Conservation (phyloP, 2,329 filamentous ascomycete genomes). For the Phaeophleospora eucalypticola region DNA sequence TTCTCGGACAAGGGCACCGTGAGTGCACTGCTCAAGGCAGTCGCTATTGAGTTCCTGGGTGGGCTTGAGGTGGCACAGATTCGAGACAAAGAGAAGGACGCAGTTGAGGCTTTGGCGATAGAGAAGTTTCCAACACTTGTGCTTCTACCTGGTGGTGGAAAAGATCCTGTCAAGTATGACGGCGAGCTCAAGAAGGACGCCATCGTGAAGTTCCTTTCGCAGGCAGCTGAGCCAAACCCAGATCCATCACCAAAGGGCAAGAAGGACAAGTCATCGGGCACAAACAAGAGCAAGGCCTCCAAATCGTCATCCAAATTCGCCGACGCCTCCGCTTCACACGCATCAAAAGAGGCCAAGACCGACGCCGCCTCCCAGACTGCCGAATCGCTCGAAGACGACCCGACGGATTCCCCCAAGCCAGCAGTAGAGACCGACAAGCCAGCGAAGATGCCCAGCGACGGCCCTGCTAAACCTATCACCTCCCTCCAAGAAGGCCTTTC, state of each 20-base stretch:
- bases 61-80: slow-evolving; percentile 77
- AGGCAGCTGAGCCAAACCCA: slow-evolving; percentile 73
- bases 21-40: slow-evolving; percentile 72
- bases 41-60: slow-evolving; percentile 88
- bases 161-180: slow-evolving; percentile 67
- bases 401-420: slow-evolving; percentile 54
- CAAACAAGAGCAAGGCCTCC: slow-evolving; percentile 42
- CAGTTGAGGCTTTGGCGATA: slow-evolving; percentile 71
- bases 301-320: slow-evolving; percentile 49
- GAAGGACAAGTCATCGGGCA: slow-evolving; percentile 42
- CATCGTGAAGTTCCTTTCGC: slow-evolving; percentile 77
- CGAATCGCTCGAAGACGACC: slow-evolving; percentile 47
- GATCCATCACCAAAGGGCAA: slow-evolving; percentile 58
- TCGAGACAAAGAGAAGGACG: slow-evolving; percentile 70
- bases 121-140: slow-evolving; percentile 75
- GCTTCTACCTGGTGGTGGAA: slow-evolving; percentile 67
- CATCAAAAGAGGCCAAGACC: slow-evolving; percentile 46
- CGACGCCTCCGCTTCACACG: slow-evolving; percentile 50
- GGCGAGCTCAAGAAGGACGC: slow-evolving; percentile 81
- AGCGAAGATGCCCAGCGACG: slow-evolving; percentile 46
- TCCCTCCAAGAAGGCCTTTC: slow-evolving; percentile 60
- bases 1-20: slow-evolving; percentile 93
- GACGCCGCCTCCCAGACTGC: slow-evolving; percentile 47
- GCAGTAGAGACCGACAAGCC: slow-evolving; percentile 45
- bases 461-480: slow-evolving; percentile 56